phyloP scores from a whole-genome alignment of 2,329 filamentous ascomycete species.

The Penicillium rolfsii region DNA sequence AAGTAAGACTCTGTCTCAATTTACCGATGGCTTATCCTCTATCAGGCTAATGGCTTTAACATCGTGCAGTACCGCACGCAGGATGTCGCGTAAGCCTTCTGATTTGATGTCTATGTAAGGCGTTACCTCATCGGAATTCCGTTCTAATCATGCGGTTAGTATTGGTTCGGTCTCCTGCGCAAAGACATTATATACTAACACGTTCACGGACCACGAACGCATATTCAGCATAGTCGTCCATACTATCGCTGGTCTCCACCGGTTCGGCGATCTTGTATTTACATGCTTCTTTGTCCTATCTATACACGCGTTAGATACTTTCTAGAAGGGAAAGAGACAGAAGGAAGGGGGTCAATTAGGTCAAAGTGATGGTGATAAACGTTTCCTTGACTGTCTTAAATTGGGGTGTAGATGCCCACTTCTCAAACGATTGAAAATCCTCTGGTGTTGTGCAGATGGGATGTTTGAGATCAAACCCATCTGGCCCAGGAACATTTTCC shows the following conservation, averaged over 20 bases:
- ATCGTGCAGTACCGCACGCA: background rate
- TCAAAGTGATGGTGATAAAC: too few relatives aligned
- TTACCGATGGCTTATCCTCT: slow-evolving; percentile 5
- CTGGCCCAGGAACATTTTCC: background rate
- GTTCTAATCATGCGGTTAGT: too few relatives aligned
- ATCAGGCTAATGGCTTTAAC: background rate
- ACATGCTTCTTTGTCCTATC: slow-evolving; percentile 31
- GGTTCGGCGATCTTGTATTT: slow-evolving; percentile 35
- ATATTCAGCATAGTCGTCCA: slow-evolving; percentile 28
- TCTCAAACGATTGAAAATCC: slow-evolving; percentile 4
- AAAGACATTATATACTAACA: slow-evolving; percentile 23
- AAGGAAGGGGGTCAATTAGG: slow-evolving; percentile 7
- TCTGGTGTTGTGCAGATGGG: background rate
- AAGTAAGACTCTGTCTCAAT: background rate
- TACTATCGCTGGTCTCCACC: slow-evolving; percentile 15
- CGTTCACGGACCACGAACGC: slow-evolving; percentile 28
- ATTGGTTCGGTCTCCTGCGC: background rate
- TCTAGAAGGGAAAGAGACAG: slow-evolving; percentile 8
- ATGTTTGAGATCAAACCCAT: background rate
- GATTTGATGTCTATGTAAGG: slow-evolving; percentile 4
- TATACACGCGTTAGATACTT: slow-evolving; percentile 18
- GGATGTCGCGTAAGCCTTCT: background rate
- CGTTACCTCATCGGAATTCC: slow-evolving; percentile 10
- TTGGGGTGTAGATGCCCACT: background rate
- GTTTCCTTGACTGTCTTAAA: background rate